Conservation (phyloP, 495 filamentous ascomycete genomes). For the Tuber indicum region DNA sequence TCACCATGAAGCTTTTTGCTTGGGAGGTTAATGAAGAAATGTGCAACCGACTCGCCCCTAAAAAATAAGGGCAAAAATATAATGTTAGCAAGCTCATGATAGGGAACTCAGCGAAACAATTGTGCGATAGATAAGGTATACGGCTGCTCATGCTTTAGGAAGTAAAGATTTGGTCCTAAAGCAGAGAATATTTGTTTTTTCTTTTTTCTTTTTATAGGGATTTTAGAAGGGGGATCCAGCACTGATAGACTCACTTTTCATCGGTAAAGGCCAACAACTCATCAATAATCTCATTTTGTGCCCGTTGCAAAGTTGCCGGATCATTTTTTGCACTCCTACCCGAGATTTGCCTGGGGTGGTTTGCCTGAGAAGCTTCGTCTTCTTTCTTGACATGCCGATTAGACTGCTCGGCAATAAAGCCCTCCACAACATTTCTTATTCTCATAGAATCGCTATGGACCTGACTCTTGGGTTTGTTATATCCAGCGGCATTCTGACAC, state of each 20-base stretch:
- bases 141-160: neutral
- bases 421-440: conserved; percentile 36
- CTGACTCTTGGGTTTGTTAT: conserved; percentile 42
- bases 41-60: conserved; percentile 62
- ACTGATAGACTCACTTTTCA: conserved; percentile 28
- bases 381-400: conserved; percentile 29
- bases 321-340: conserved; percentile 19
- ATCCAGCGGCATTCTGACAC: conserved; percentile 40
- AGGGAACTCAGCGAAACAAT: neutral
- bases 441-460: conserved; percentile 39
- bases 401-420: conserved; percentile 35
- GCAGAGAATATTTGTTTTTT: neutral
- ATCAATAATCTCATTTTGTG: conserved; percentile 31
- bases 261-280: conserved; percentile 39
- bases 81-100: conserved; percentile 20
- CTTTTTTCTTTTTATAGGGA: neutral
- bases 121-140: conserved; percentile 4
- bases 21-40: conserved; percentile 64
- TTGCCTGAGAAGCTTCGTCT: conserved; percentile 21
- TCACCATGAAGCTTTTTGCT: conserved; percentile 56
- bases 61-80: conserved; percentile 18
- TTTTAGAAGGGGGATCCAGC: neutral
- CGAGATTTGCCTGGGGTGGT: conserved; percentile 14
- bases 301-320: conserved; percentile 28
- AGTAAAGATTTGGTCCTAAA: neutral